These are phyloP conservation scores for Trichosporon coremiiforme DNA, from an alignment of 1,284 basidiomycete species.

Conservation along the genomic window DNA sequence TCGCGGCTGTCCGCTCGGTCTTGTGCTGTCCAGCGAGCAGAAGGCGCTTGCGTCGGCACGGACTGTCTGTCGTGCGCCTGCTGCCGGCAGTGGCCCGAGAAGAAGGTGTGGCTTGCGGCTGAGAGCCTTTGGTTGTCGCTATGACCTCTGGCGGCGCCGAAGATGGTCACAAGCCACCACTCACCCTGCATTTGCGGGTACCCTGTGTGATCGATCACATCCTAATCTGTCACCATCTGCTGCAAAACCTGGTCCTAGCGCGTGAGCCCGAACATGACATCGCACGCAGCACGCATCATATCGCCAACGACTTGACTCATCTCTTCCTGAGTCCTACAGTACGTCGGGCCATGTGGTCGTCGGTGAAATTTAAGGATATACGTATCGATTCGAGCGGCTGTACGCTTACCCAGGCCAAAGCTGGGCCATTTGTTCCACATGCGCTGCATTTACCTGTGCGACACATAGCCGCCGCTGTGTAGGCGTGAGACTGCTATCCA, in stretches of 20 bases:
- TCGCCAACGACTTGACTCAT: not conserved
- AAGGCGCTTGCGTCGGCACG: not conserved
- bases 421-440: not conserved
- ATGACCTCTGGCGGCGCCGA: not conserved
- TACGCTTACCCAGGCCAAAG: not conserved
- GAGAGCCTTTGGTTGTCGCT: not conserved
- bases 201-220: not conserved
- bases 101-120: not conserved
- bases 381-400: not conserved
- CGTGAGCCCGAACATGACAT: not conserved
- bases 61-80: not conserved
- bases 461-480: not conserved
- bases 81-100: not conserved
- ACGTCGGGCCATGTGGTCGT: not conserved
- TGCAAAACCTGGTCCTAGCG: not conserved
- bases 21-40: not conserved
- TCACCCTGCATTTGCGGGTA: not conserved
- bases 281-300: not conserved
- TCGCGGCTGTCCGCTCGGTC: not conserved
- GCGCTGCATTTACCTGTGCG: not conserved
- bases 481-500: not conserved
- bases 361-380: not conserved
- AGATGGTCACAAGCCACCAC: not conserved
- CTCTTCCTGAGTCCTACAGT: not conserved
- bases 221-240: not conserved